These are phyloP conservation scores for Chlamydomonas sp. DNA, from an alignment of 139 green algal species.

Conservation along the genomic window DNA sequence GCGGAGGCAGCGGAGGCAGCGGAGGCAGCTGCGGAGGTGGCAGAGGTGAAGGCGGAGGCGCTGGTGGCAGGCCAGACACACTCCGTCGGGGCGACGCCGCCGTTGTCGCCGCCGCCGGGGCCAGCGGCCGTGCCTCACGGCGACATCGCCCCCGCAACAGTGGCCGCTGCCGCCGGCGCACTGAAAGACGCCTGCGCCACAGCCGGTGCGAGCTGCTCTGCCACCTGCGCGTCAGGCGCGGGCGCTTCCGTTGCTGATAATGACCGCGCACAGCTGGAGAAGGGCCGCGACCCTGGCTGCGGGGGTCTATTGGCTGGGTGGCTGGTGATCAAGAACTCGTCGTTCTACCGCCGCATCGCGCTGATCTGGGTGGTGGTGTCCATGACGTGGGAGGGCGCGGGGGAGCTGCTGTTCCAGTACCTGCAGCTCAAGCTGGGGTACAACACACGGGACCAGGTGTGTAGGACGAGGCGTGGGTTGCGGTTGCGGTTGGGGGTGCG, in stretches of 20 bases:
- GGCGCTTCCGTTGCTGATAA: too few relatives aligned
- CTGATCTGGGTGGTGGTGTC: constrained; percentile 45
- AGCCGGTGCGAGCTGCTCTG: too few relatives aligned
- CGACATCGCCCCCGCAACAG: too few relatives aligned
- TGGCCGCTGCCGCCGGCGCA: too few relatives aligned
- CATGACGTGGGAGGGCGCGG: constrained; percentile 43
- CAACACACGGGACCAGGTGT: constrained; percentile 69
- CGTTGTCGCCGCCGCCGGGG: neutral
- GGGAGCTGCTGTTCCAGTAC: constrained; percentile 85
- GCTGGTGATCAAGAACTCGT: constrained; percentile 21
- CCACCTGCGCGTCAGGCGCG: too few relatives aligned
- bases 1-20: neutral
- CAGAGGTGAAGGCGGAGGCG: constrained; percentile 4
- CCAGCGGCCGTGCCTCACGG: too few relatives aligned
- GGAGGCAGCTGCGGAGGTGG: neutral
- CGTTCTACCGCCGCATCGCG: constrained; percentile 46
- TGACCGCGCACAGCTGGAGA: too few relatives aligned
- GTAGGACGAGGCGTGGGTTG: neutral
- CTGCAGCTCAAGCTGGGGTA: constrained; percentile 82
- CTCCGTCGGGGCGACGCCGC: neutral
- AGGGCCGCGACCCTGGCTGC: too few relatives aligned
- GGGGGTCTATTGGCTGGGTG: constrained; percentile 13
- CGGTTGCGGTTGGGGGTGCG: too few relatives aligned
- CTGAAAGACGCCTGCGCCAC: too few relatives aligned
- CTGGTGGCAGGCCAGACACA: constrained; percentile 4